These are phyloP conservation scores for Glonium stellatum DNA, from an alignment of 495 filamentous ascomycete species.

Conservation along the genomic window DNA sequence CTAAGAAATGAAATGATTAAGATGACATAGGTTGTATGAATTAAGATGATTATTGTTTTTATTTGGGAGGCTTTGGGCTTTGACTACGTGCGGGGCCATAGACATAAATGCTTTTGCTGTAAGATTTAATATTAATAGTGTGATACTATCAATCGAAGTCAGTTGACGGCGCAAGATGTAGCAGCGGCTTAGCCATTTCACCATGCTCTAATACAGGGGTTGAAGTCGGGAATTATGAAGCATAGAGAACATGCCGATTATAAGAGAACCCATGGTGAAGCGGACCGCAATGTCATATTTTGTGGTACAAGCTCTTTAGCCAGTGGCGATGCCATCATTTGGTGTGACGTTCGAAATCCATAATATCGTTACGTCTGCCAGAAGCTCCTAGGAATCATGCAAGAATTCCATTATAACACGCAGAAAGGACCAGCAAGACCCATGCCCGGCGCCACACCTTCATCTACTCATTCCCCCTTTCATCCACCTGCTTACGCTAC, in stretches of 20 bases:
- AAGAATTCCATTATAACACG: conserved; percentile 23
- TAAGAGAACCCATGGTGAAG: conserved; percentile 1
- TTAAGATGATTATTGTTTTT: background rate
- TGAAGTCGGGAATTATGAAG: no score
- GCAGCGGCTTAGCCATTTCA: no score
- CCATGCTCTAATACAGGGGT: no score
- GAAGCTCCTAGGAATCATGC: conserved; percentile 19
- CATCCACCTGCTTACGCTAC: conserved; percentile 47
- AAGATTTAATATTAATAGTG: conserved; percentile 6
- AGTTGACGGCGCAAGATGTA: no score
- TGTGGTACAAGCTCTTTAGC: conserved; percentile 22
- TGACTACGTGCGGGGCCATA: background rate
- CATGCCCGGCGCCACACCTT: conserved; percentile 26
- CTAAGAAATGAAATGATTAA: conserved; percentile 26
- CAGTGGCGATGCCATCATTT: conserved; percentile 6
- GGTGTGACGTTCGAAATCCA: conserved; percentile 11
- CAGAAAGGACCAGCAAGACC: conserved; percentile 23
- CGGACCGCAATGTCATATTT: conserved; percentile 20
- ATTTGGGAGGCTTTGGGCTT: background rate
- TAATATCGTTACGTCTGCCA: conserved; percentile 15
- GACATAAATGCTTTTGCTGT: background rate
- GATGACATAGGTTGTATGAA: background rate
- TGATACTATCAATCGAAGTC: background rate
- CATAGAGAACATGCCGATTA: no score
- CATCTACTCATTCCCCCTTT: conserved; percentile 1